phyloP scores from a whole-genome alignment of 2,329 filamentous ascomycete genomes.

The Trichoderma koningiopsis region DNA sequence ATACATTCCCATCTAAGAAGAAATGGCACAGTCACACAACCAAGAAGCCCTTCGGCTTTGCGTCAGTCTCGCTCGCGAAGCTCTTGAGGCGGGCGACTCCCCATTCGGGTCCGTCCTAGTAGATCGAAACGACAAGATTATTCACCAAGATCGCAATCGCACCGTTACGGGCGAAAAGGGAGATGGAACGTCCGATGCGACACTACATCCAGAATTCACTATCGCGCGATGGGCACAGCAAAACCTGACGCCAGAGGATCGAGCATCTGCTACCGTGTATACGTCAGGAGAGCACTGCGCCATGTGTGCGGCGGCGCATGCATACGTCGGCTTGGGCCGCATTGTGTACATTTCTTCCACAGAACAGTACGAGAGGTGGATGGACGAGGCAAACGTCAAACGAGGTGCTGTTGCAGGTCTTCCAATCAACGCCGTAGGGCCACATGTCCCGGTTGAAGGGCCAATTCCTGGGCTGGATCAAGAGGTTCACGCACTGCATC shows the following conservation, averaged over 20 bases:
- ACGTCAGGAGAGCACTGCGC: constrained; percentile 44
- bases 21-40: constrained; percentile 9
- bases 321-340: constrained; percentile 39
- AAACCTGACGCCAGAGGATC: constrained; percentile 40
- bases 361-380: constrained; percentile 36
- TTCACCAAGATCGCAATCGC: constrained; percentile 42
- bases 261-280: constrained; percentile 43
- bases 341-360: constrained; percentile 41
- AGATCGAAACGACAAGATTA: constrained; percentile 31
- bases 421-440: constrained; percentile 37
- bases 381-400: constrained; percentile 33
- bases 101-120: constrained; percentile 44
- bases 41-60: constrained; percentile 13
- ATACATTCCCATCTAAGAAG: not conserved
- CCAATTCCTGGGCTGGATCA: constrained; percentile 36
- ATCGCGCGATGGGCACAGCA: constrained; percentile 43
- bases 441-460: constrained; percentile 35
- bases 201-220: constrained; percentile 42
- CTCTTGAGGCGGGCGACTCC: constrained; percentile 41
- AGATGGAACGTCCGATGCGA: constrained; percentile 36
- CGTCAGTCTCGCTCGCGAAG: constrained; percentile 35
- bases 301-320: constrained; percentile 43
- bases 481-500: constrained; percentile 37
- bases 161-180: constrained; percentile 35
- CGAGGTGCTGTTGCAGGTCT: constrained; percentile 31